Base-by-base conservation (phyloP, 805 yeast species). In the Monosporozyma siamensis region DNA sequence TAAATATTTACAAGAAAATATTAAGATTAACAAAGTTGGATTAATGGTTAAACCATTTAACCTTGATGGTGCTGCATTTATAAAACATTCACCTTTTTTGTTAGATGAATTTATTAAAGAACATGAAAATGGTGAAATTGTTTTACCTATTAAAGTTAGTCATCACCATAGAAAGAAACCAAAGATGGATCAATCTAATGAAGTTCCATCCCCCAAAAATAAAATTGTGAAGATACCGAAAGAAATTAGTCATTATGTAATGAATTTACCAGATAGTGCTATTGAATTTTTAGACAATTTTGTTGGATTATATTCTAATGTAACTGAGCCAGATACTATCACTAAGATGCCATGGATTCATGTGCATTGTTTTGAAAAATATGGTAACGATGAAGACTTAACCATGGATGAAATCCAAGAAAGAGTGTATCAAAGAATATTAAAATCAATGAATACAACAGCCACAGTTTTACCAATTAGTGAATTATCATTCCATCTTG, bases 211-310 rank as follows among this genome's bases (percentile, higher is more conserved):
- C 14, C 86, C 96, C 1, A 60, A 62, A 23, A 69, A 67, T 50
- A 71, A 76, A 23, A 43, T 46, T 11, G 46, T 60, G 15, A 43
- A 45, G 4, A 51, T 57, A n/a, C 57, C 58, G 15, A 44, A 43
- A 7, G 58, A 54, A 39, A 53, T 57, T 50, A 61, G 76, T 36
- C 89, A 88, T 56, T 92, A 78, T 55, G 95, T 87, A 9, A 92
- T 92, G 98, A 92, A 92, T 58, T 71, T 92, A 44, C 99, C 99
- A 3, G 98, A 87, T 56, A 74, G 88, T 36, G 97, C 98, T 0
- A 68, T 92, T 18, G 80, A 81, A 15, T 92, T 92, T 54, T 64
- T 88, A 42, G 79, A 80, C 52, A 83, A 82, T 39, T 90, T 77
- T 54, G 68, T 77, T 26, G 96, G 97, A 0, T 67, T 89, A 23